Base-by-base conservation (phyloP, 495 filamentous ascomycete species). In the Penicillium riverlandense region DNA sequence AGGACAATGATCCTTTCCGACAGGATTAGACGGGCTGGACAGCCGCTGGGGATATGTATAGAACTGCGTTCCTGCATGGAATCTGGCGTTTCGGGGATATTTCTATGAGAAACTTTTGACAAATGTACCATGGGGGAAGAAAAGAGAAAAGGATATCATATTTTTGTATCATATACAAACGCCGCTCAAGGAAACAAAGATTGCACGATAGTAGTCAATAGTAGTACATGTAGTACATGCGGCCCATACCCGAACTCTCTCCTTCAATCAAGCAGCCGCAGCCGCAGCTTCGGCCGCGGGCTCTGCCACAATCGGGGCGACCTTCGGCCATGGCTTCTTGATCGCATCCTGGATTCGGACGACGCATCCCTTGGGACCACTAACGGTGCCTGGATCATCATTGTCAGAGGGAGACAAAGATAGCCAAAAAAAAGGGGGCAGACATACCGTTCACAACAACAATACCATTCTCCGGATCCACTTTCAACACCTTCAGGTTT, bases 321-420 rank as follows among this genome's bases (percentile, higher is more conserved):
- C 51, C 35, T 79, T 69, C 37, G 88, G 87, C 77, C 86, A 88
- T 29, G 84, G 79, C 75, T 90, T 92, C 78, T 94, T 95, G 61
- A 91, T 77, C 9, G 90, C 88, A 70, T 97, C 90, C 57, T 92
- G 85, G 42, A 97, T 76, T 67, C 81, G 80, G 40, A 97, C 88
- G 36, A 84, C 63, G 45, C 82, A 83, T 36, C 87, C 85, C 64
- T 89, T 90, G 36, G 90, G 90, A 11, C 90, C 90, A 27, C 84
- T 83, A 41, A 97, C 80, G 51, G 76, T 73, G 44, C 90, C 81
- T 84, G 0, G 3, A 22, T 22, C 22, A 22, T 22, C 22, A 22
- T 22, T 22, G 22, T 22, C 22, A 22, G 22, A 57, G 34, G 48
- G 9, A 38, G 1, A 40, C 16, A 29, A 35, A 45, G 3, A 45